Percentiles rank a stretch among this genome's conserved stretches.
Evolutionary conservation across 345 rosid genomes (phyloP).

Genomic region (Salix udensis): DNA sequence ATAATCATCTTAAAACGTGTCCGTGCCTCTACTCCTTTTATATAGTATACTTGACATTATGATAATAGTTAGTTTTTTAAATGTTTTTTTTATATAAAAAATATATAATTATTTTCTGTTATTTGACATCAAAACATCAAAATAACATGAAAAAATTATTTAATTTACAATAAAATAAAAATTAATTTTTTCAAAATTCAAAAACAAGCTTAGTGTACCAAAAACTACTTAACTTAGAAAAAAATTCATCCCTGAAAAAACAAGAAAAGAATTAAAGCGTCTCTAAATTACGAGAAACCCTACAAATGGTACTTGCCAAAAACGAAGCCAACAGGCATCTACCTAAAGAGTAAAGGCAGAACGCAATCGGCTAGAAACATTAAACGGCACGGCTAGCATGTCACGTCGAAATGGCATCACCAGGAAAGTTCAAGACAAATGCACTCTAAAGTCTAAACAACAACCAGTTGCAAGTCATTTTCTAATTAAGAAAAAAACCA

Average conservation of each 20-base stretch:
- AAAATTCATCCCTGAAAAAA: not conserved
- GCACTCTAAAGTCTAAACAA: no score
- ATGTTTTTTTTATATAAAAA: no score
- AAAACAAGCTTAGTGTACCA: not conserved
- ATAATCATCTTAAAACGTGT: not conserved
- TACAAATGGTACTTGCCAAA: not conserved
- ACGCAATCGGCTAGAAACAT: not conserved
- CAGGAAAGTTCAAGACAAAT: not conserved
- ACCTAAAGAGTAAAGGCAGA: no score
- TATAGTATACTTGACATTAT: no score
- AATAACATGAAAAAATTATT: no score
- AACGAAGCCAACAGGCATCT: no score
- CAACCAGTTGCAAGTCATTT: not conserved
- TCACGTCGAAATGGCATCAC: not conserved
- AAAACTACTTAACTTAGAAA: not conserved
- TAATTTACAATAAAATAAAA: no score
- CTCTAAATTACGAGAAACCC: not conserved
- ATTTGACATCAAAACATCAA: no score
- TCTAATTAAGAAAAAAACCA: not conserved
- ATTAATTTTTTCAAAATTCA: no score
- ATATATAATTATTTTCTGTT: no score
- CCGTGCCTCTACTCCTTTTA: not conserved
- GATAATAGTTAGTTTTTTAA: no score
- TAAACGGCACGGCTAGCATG: not conserved
- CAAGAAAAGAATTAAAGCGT: no score